phyloP scores from a whole-genome alignment of 1,139 yeast genomes.

The Scheffersomyces stambukii region DNA sequence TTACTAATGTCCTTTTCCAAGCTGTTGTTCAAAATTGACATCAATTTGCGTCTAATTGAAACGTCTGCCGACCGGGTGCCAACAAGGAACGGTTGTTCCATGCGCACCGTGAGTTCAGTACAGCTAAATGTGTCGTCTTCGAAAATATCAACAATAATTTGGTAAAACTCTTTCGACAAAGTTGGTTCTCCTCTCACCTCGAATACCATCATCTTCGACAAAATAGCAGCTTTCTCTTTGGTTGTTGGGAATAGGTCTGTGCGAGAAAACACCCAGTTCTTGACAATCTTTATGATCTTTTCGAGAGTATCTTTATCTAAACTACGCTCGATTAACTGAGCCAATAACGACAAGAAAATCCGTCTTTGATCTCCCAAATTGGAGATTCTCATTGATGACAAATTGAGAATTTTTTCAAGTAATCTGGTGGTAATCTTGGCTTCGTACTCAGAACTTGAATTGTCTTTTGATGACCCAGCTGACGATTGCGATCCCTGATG shows the following conservation, averaged over 20 bases:
- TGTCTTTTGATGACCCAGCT: slow-evolving; percentile 10
- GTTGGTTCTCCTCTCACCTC: slow-evolving; percentile 84
- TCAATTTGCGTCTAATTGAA: slow-evolving; percentile 68
- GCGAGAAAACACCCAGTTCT: slow-evolving; percentile 85
- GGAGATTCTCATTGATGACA: slow-evolving; percentile 78
- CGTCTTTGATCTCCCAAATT: slow-evolving; percentile 90
- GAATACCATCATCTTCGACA: slow-evolving; percentile 91
- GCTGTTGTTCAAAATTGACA: slow-evolving; percentile 76
- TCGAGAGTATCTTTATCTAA: slow-evolving; percentile 70
- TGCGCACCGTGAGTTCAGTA: slow-evolving; percentile 87
- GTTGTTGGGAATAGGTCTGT: slow-evolving; percentile 88
- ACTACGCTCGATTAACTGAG: slow-evolving; percentile 87
- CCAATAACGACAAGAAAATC: slow-evolving; percentile 77
- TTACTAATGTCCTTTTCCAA: slow-evolving; percentile 77
- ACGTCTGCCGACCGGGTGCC: slow-evolving; percentile 87
- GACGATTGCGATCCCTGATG: slow-evolving; percentile 43
- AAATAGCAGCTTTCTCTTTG: slow-evolving; percentile 92
- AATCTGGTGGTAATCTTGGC: slow-evolving; percentile 75
- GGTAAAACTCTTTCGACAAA: slow-evolving; percentile 76
- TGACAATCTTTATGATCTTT: slow-evolving; percentile 73
- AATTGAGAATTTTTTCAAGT: slow-evolving; percentile 69
- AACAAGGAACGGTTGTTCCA: slow-evolving; percentile 95
- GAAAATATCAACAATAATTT: slow-evolving; percentile 83
- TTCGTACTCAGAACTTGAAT: slow-evolving; percentile 48
- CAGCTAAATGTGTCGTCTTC: slow-evolving; percentile 75